Base-by-base conservation (phyloP, 2,329 filamentous ascomycete genomes). In the Ceratocystis destructans region DNA sequence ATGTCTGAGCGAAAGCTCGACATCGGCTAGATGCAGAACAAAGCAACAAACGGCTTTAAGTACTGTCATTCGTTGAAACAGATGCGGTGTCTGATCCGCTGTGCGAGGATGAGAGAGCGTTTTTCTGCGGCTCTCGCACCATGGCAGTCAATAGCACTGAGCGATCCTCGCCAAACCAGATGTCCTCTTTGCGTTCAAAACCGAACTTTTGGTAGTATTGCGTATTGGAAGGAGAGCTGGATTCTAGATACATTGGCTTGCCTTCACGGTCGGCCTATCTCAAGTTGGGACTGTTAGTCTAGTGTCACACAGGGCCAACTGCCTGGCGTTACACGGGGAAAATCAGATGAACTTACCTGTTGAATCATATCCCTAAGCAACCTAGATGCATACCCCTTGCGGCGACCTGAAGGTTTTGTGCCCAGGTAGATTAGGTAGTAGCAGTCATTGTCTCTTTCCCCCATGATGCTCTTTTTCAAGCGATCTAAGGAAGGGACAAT, bases 371-470 rank as follows among this genome's bases (percentile, higher is more conserved):
- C 79, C 73, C 85, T 80, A 69, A 94, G 83, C 69, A 92, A 79
- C 76, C 84, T 86, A 70, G 80, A 80, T 17, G 85, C 88, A 74
- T 89, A 89, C 10, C 90, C 89, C 71, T 86, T 86, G 61, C 88
- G 84, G 68, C 87, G 83, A 3, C 86, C 84, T 69, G 79, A 80
- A 44, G 87, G 84, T 74, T 86, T 87, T 63, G 88, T 91, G 69
- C 89, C 90, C 69, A 95, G 79, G 75, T 93, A 94, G 61, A 91
- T 88, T 65, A 95, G 84, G 74, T 94, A 94, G 81, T 89, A 94
- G 72, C 83, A 85, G 68, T 87, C 79, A 70, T 79, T 74, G 73
- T 90, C 86, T 63, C 84, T 81, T 48, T 82, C 79, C 25, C 87
- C 86, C 74, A 94, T 82, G 69, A 88, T 80, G 69, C 83, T 79